Evolutionary conservation across 768 basidiomycete species (phyloP), one percentile per base, ranked within the genome.

Genomic region (Neoboletus magnificus): DNA sequence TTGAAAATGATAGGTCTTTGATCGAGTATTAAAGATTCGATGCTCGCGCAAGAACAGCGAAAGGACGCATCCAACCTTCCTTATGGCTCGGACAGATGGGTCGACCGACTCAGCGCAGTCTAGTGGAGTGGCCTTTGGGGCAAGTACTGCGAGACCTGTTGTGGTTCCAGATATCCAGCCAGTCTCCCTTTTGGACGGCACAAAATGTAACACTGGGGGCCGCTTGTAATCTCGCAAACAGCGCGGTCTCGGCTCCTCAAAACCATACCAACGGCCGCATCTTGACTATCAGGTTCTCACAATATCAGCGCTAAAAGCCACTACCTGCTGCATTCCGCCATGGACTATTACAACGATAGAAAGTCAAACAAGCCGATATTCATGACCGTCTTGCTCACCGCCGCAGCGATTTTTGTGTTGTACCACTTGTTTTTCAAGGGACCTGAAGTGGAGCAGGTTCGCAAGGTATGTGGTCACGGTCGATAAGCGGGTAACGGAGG

Each of bases 321-420:
- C 25, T 20, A n/a, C 3, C 25, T 42, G 50, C 55, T 22, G 25
- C 32, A 2, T 13, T 27, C 25, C 10, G 49, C 6, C 59, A 69
- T 69, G 67, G 67, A 69, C 10, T 37, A 18, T 39, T 50, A 62
- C 58, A 18, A 22, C 36, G 54, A 67, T 4, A 68, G 15, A 58
- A 62, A 50, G 42, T 66, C 69, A 9, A 67, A 50, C 43, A 69
- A 41, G 36, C 48, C 57, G 35, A 35, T 70, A 37, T 41, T 52
- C 27, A 20, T 69, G 48, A 50, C 52, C 22, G 29, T 48, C 18
- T 58, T 32, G 32, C 48, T 65, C n/a, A 54, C 59, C 11, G 57
- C 49, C 1, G 49, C 30, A 0, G 51, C 53, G 33, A 10, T 70
- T 8, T 70, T 70, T 25, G 48, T 55, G 29, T n/a, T 58, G 44